A percentile compares a stretch with the other conserved stretches of the same genome.
Evolutionary conservation across 163 green algal genomes (phyloP).

Genomic region (Scenedesmus sp.): DNA sequence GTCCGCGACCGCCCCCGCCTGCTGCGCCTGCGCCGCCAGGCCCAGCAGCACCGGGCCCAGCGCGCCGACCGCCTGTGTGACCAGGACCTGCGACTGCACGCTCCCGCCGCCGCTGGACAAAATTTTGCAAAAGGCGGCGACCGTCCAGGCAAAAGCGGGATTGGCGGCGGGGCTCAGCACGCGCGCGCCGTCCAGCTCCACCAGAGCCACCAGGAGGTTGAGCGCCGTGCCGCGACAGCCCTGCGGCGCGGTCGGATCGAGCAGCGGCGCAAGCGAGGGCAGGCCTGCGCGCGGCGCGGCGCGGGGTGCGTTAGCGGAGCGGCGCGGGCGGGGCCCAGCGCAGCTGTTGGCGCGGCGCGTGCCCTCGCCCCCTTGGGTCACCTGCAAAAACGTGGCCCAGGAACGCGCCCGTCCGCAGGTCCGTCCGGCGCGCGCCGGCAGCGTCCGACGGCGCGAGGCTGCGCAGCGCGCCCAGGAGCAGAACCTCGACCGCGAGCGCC

Average conservation of each 20-base stretch:
- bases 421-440: background rate
- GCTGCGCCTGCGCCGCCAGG: conserved; percentile 26
- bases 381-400: conserved; percentile 1
- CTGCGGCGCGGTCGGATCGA: background rate
- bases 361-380: background rate
- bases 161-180: conserved; percentile 27
- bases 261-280: conserved; percentile 18
- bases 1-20: background rate
- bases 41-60: conserved; percentile 8
- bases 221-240: background rate
- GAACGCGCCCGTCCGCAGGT: conserved; percentile 8
- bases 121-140: conserved; percentile 4
- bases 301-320: no score
- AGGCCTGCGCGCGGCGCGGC: background rate
- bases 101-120: background rate
- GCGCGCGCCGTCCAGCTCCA: background rate
- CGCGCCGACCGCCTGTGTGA: background rate
- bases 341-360: no score
- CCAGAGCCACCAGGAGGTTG: conserved; percentile 19
- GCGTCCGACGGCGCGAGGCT: background rate
- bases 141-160: conserved; percentile 16
- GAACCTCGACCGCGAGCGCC: background rate
- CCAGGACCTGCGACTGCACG: conserved; percentile 5
- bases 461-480: conserved; percentile 13
- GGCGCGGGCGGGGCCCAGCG: no score